Evolutionary conservation across 805 yeast genomes (phyloP), one percentile per base, ranked within the genome.

Genomic region (Yamadazyma kitorensis): DNA sequence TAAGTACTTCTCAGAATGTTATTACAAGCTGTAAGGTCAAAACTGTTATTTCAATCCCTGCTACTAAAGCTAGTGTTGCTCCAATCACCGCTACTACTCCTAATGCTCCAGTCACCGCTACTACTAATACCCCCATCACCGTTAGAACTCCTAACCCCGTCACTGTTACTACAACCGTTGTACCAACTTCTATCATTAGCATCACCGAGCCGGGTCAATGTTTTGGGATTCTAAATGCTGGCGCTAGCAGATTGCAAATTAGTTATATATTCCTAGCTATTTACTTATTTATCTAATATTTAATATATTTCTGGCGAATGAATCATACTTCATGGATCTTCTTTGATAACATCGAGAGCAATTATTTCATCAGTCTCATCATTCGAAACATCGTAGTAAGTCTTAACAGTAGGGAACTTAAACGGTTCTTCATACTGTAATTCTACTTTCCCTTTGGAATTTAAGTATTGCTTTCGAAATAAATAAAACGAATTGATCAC

Each of bases 381-480:
- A 24, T 24, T 13, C n/a, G n/a, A n/a, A n/a, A n/a, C n/a, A n/a
- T n/a, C 13, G 8, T 26, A 7, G 11, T 7, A 17, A 7, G 12
- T 16, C 11, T 17, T 27, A 17, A 29, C 22, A 11, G 12, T 6
- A 6, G 40, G 40, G 21, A 29, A 29, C 36, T 16, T 19, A 29
- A 37, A 37, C 2, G 40, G 37, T 17, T 37, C 40, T 9, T 24
- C 27, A 24, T 24, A 37, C 10, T 28, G 33, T 7, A 37, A 18
- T 16, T 31, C 25, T 4, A 34, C 20, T 12, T 24, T 19, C 8
- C 36, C 39, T 15, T 23, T 13, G 13, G 27, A 19, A 21, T 21
- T 16, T 15, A 9, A 11, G 4, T 16, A 10, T 9, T 18, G 12
- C 9, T 17, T 15, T 14, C 23, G n/a, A 22, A 38, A 30, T 2